These are phyloP conservation scores for Suillus brevipes DNA, from an alignment of 768 basidiomycete species.

Conservation along the genomic window DNA sequence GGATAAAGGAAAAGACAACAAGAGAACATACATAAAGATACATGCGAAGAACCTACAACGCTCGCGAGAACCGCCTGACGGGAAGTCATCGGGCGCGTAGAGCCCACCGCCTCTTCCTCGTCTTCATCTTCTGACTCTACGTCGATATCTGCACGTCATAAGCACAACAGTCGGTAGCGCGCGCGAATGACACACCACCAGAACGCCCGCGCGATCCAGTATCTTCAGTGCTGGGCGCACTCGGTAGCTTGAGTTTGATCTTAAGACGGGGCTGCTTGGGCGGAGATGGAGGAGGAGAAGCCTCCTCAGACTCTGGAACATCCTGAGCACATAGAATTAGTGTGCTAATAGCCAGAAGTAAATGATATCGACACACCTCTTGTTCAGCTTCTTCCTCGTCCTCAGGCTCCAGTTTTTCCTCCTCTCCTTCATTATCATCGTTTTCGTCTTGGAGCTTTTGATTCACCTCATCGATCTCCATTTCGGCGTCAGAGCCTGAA, in stretches of 20 bases:
- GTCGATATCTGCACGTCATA: constrained; percentile 33
- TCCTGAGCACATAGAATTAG: constrained; percentile 25
- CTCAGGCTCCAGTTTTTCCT: constrained; percentile 30
- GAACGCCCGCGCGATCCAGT: constrained; percentile 31
- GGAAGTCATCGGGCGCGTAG: constrained; percentile 47
- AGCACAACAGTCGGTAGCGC: neutral
- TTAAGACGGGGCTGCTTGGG: constrained; percentile 48
- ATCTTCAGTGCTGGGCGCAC: constrained; percentile 34
- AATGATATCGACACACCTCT: constrained; percentile 12
- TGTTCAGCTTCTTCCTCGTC: constrained; percentile 39
- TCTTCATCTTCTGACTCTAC: constrained; percentile 44
- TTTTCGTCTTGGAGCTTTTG: constrained; percentile 19
- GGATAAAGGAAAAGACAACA: neutral
- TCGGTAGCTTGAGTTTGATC: constrained; percentile 61
- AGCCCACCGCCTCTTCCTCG: constrained; percentile 39
- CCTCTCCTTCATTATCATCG: constrained; percentile 20
- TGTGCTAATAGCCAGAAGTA: constrained; percentile 20
- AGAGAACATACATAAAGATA: constrained; percentile 51
- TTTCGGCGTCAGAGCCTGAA: constrained; percentile 36
- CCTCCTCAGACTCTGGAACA: constrained; percentile 34
- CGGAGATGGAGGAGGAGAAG: constrained; percentile 32
- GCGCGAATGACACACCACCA: constrained; percentile 17
- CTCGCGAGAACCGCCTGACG: constrained; percentile 73
- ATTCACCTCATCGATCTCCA: constrained; percentile 39
- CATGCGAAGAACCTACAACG: constrained; percentile 67